These are phyloP conservation scores for Dothistroma pini DNA, from an alignment of 2,329 filamentous ascomycete species.

Conservation along the genomic window DNA sequence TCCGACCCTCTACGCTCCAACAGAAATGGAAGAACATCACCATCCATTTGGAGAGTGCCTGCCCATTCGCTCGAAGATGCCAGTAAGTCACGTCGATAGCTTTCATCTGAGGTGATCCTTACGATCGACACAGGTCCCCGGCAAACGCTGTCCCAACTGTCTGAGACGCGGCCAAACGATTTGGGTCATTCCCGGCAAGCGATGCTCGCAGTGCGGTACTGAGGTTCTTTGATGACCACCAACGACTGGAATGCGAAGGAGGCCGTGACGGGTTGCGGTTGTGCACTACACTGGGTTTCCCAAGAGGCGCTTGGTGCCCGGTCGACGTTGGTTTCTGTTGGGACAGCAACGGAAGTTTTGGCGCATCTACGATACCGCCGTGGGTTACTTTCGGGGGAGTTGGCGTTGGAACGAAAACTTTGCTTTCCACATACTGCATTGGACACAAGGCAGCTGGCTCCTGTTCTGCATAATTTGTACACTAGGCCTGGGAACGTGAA, in stretches of 20 bases:
- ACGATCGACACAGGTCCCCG: constrained; percentile 29
- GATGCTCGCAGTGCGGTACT: constrained; percentile 34
- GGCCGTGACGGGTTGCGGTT: not conserved
- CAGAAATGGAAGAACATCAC: constrained; percentile 7
- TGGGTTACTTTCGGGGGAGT: not conserved
- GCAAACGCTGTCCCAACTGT: constrained; percentile 33
- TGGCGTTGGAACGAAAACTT: not conserved
- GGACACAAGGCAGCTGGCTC: not conserved
- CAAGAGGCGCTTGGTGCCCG: not conserved
- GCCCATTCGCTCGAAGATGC: constrained; percentile 2
- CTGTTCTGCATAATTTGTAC: not conserved
- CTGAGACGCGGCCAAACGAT: constrained; percentile 29
- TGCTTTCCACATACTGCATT: not conserved
- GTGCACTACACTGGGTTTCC: not conserved
- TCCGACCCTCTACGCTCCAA: constrained; percentile 15
- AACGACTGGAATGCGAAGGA: not conserved
- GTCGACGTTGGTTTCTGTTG: not conserved
- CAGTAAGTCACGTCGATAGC: constrained; percentile 1
- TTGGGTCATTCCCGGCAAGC: constrained; percentile 37
- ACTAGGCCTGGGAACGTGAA: not conserved
- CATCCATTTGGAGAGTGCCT: constrained; percentile 3
- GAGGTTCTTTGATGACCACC: constrained; percentile 28
- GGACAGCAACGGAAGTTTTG: constrained; percentile 1
- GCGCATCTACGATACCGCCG: not conserved
- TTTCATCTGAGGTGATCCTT: constrained; percentile 6